Evolutionary conservation across 495 filamentous ascomycete genomes (phyloP).

Genomic region (Alectoria sarmentosa): DNA sequence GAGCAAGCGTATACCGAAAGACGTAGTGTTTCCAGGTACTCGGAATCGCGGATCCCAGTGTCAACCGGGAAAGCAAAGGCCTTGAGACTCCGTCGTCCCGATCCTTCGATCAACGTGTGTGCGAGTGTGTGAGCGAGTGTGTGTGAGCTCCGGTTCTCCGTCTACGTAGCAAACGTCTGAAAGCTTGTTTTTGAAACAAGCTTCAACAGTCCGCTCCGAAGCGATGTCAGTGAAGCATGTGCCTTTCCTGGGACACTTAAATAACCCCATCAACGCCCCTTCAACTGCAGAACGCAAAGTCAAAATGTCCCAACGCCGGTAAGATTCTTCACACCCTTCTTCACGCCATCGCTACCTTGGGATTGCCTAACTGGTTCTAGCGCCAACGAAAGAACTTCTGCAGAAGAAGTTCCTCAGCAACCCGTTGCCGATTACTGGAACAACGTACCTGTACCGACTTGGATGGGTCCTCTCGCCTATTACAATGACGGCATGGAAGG

Average conservation of each 20-base stretch:
- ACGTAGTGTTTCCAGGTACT: background rate
- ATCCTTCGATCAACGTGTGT: background rate
- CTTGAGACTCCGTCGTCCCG: background rate
- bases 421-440: background rate
- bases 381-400: background rate
- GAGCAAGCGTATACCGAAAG: background rate
- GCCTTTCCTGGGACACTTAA: background rate
- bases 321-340: background rate
- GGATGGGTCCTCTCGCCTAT: background rate
- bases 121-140: too few species aligned
- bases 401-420: background rate
- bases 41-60: background rate
- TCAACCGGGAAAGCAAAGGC: background rate
- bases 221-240: background rate
- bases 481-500: background rate
- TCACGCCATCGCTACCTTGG: background rate
- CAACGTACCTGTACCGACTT: background rate
- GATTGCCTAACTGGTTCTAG: background rate
- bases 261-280: background rate
- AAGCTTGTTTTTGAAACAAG: background rate
- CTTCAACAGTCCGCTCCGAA: background rate
- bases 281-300: background rate
- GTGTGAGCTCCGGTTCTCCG: too few species aligned
- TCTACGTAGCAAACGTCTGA: background rate
- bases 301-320: constrained; percentile 4